Base-by-base conservation (phyloP, 2,329 filamentous ascomycete species). In the Penicillium crustosum region DNA sequence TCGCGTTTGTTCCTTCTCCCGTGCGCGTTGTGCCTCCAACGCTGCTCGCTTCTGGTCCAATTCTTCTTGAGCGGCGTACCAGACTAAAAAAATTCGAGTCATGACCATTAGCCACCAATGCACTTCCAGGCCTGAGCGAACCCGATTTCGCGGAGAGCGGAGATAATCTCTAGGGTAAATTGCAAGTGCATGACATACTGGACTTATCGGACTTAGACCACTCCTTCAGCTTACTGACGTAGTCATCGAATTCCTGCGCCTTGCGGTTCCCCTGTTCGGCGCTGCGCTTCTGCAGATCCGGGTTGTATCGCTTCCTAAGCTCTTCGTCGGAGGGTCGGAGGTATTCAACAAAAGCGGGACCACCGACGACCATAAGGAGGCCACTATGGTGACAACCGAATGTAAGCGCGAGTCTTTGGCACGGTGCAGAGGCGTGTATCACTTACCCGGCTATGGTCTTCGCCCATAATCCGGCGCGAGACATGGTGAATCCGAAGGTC, bases 151-250 rank as follows among this genome's bases (percentile, higher is more conserved):
- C 38, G 17, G 21, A 5, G 27, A 25, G 31, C n/a, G n/a, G n/a
- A n/a, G 19, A 35, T 21, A 23, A 49, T 12, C 17, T 6, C 21
- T 4, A n/a, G 8, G 15, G 33, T 15, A n/a, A 27, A 29, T n/a
- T 7, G n/a, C 8, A 17, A 21, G 12, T 17, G 19, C n/a, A 4
- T 15, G 29, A 71, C 73, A 60, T 82, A 96, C 92, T 96, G 43
- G 90, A 90, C 78, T 93, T 96, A 71, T 96, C 89, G 15, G 89
- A 94, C 79, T 93, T 95, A 27, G 91, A 90, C 74, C 93, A 91
- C 68, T 93, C 86, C 81, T 96, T 97, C 72, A 99, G 77, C 67
- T 88, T 86, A 49, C 72, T 83, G 29, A 97, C 89, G 70, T 96
- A 97, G 55, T 92, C 84, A 71, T 97, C 90, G 68, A 96, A 96